phyloP scores from a whole-genome alignment of 371 early-diverging fungal species.

The Nosema muscidifuracis region DNA sequence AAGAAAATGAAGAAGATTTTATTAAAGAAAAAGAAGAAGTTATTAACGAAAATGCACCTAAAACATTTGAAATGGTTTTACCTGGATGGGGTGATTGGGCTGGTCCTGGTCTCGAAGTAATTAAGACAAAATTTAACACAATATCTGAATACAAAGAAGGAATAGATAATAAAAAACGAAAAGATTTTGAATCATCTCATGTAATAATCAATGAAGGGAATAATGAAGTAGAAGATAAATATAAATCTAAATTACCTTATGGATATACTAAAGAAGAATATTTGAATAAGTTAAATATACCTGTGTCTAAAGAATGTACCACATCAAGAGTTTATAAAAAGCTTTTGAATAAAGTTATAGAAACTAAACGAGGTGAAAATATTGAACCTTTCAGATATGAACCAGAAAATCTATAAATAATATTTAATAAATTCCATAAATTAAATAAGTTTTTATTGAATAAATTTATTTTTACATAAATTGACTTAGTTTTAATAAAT shows the following conservation, averaged over 20 bases:
- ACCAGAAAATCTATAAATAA: conserved; percentile 6
- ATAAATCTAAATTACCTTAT: conserved; percentile 45
- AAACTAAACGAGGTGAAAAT: conserved; percentile 1
- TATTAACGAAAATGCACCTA: conserved; percentile 48
- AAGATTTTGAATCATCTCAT: conserved; percentile 56
- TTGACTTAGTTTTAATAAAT: too few relatives aligned
- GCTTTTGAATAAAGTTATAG: conserved; percentile 2
- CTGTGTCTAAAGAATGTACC: conserved; percentile 35
- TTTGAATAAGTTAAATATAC: conserved; percentile 26
- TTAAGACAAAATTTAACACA: conserved; percentile 49
- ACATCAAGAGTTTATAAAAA: conserved; percentile 32
- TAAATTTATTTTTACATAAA: too few relatives aligned
- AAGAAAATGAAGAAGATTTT: conserved; percentile 51
- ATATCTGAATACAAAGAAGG: conserved; percentile 48
- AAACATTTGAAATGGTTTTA: conserved; percentile 49
- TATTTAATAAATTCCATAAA: too few relatives aligned
- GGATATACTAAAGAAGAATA: conserved; percentile 52
- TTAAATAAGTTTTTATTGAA: too few relatives aligned
- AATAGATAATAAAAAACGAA: conserved; percentile 54
- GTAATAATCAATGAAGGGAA: conserved; percentile 61
- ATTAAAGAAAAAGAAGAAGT: conserved; percentile 50
- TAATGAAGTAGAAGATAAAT: conserved; percentile 42
- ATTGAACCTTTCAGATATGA: conserved; percentile 23
- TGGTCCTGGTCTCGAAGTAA: conserved; percentile 50
- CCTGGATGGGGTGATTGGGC: conserved; percentile 62